A percentile compares a stretch with the other conserved stretches of the same genome.
Evolutionary conservation across 495 filamentous ascomycete genomes (phyloP).

Genomic region (Hypoxylon intermedium): DNA sequence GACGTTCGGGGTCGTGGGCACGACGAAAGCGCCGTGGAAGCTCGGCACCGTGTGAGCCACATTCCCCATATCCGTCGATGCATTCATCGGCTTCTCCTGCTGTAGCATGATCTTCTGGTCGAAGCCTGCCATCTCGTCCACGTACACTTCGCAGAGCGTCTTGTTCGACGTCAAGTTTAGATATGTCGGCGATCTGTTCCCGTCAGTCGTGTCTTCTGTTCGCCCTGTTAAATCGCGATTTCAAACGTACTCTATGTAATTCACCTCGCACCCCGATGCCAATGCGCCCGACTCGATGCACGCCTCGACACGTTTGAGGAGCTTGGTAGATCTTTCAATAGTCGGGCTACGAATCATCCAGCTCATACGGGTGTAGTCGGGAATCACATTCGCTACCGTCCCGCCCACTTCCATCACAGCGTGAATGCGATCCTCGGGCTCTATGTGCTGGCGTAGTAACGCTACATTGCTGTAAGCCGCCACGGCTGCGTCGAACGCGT

Average conservation of each 20-base stretch:
- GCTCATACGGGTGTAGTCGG: conserved; percentile 59
- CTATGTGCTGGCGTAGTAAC: conserved; percentile 68
- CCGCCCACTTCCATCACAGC: conserved; percentile 56
- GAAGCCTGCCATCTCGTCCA: conserved; percentile 52
- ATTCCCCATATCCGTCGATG: conserved; percentile 60
- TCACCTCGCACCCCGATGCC: conserved; percentile 62
- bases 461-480: conserved; percentile 67
- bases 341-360: conserved; percentile 63
- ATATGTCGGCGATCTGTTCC: conserved; percentile 44
- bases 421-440: conserved; percentile 54
- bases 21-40: conserved; percentile 64
- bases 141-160: conserved; percentile 58
- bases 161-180: conserved; percentile 60
- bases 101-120: conserved; percentile 49
- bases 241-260: conserved; percentile 42
- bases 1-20: conserved; percentile 52
- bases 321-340: conserved; percentile 47
- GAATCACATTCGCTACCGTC: conserved; percentile 60
- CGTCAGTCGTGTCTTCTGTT: conserved; percentile 40
- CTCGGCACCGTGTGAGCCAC: conserved; percentile 64
- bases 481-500: conserved; percentile 69
- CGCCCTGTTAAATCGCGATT: neutral
- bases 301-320: conserved; percentile 59
- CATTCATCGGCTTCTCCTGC: conserved; percentile 50
- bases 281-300: conserved; percentile 64